Evolutionary conservation across 306 rosid genomes (phyloP).

Genomic region (Vicia faba): DNA sequence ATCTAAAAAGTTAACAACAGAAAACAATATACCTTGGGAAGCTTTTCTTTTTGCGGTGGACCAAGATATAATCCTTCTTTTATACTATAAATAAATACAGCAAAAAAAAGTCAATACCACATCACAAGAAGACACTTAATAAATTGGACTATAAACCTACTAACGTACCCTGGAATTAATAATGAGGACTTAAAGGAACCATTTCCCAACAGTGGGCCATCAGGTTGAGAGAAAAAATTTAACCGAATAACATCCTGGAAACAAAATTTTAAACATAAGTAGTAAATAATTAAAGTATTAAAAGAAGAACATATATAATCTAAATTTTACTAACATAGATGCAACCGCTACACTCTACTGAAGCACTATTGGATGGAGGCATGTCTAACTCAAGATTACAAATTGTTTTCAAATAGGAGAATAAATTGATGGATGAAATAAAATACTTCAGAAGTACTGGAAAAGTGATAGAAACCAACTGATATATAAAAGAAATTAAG

Average conservation of each 20-base stretch:
- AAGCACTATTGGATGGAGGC: neutral
- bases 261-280: slow-evolving; percentile 12
- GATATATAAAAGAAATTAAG: no score
- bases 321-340: neutral
- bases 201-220: slow-evolving; percentile 85
- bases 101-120: slow-evolving; percentile 39
- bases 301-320: slow-evolving; percentile 8
- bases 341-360: neutral
- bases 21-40: slow-evolving; percentile 70
- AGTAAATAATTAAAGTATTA: slow-evolving; percentile 20
- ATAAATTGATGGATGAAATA: slow-evolving; percentile 8
- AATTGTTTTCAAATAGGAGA: neutral
- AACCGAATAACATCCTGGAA: slow-evolving; percentile 72
- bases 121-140: slow-evolving; percentile 24
- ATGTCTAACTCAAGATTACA: slow-evolving; percentile 23
- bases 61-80: slow-evolving; percentile 92
- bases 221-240: slow-evolving; percentile 90
- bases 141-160: slow-evolving; percentile 35
- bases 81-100: slow-evolving; percentile 46
- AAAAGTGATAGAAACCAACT: no score
- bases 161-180: slow-evolving; percentile 82
- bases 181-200: slow-evolving; percentile 72
- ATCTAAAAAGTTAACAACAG: slow-evolving; percentile 23
- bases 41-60: slow-evolving; percentile 83
- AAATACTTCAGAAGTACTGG: neutral